Evolutionary conservation across 164 flowering plant species (phyloP), one percentile per base, ranked within the genome.

Genomic region (grape (Vitis vinifera)): DNA sequence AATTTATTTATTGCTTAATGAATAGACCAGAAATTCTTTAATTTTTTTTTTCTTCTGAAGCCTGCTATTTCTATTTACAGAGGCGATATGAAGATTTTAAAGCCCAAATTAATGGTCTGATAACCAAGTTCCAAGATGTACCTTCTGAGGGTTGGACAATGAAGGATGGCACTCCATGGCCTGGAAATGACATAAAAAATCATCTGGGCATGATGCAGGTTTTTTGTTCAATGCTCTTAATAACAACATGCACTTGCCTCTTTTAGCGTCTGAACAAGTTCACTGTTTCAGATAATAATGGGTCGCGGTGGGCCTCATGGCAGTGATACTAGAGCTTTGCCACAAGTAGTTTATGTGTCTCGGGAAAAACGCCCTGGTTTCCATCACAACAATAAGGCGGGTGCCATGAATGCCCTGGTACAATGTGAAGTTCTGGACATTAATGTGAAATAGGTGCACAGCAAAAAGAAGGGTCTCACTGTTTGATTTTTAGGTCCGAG

Each of bases 81-180:
- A 72, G 85, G 65, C 70, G 68, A 52, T 82, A 79, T 69, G 85
- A 79, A 68, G 85, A 82, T 44, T 82, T 82, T 51, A 82, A 82
- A 64, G 59, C 79, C 47, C 61, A 66, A 11, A 65, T 79, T 23
- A 82, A 75, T 75, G 73, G 57, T 14, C 76, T 81, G 23, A 71
- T 71, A 16, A 65, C 72, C 31, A 76, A 78, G 62, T 74, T 57
- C 51, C 67, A 68, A 47, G 67, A 67, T 27, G 67, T 70, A 37
- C 77, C 81, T 67, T 56, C 65, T 65, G 78, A 76, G 31, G 83
- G 80, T 14, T 77, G 72, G 76, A 53, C 68, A 9, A 71, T 81
- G 82, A 73, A 71, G 37, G 82, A 78, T 70, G 79, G 79, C 4
- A 77, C 70, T n/a, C 80, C 80, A 37, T 77, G 80, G 80, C 83